Base-by-base conservation (phyloP, 345 rosid species). In the Bretschneidera sinensis region DNA sequence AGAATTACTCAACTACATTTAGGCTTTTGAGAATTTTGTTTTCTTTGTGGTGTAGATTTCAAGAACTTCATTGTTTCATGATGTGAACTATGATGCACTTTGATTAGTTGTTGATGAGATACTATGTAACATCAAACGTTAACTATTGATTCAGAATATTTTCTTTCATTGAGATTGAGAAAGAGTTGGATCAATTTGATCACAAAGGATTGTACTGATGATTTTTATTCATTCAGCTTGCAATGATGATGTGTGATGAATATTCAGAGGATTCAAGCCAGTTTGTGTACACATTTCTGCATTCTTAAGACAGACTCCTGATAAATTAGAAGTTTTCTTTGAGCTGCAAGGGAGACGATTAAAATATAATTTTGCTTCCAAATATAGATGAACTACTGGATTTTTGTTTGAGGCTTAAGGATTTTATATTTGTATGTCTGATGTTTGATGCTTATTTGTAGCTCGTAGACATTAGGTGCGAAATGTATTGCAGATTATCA, bases 231-330 rank as follows among this genome's bases (percentile, higher is more conserved):
- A 73, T 79, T 77, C 89, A 86, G 91, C 91, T 89, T 84, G 90
- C 91, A 89, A 82, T 78, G 92, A 86, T 81, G 92, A 86, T 81
- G 91, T 86, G 96, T 86, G 88, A 85, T 81, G 85, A 75, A 69
- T 82, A 66, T 54, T 81, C 83, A 48, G 87, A 78, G 75, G 83
- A 76, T 62, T 74, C 71, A 69, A 78, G 87, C 82, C 59, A 71
- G 75, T 76, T 78, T 74, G 61, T 64, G 68, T 72, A 60, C 62
- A 73, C 68, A 61, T 67, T 25, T 71, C 77, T 50, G 54, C 76
- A 31, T 65, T 63, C 62, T 63, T 53, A 53, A 50, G 21, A 62
- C 24, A 56, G 28, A 58, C n/a, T n/a, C 48, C 51, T 21, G 59
- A 65, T 61, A 56, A 59, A 9, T 59, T 64, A 59, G 71, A 81